phyloP scores from a whole-genome alignment of 2,329 filamentous ascomycete species.

The Venturia oleaginea region DNA sequence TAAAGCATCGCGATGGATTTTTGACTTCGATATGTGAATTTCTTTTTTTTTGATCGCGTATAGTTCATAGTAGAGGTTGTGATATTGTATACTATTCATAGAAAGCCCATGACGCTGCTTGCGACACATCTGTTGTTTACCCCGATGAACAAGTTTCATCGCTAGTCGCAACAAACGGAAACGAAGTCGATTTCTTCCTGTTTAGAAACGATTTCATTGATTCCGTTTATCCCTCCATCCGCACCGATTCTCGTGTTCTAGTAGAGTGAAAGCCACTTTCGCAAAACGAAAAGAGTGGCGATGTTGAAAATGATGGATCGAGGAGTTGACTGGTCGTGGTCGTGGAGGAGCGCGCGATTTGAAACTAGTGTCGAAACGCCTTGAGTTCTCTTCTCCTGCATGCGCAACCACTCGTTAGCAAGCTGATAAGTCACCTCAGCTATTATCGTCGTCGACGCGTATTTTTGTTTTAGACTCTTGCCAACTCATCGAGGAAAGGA shows the following conservation, averaged over 20 bases:
- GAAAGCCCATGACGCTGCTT: not conserved
- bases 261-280: not conserved
- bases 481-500: not conserved
- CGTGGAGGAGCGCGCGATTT: not conserved
- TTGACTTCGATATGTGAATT: not conserved
- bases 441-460: not conserved
- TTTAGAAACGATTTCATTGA: not conserved
- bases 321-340: not conserved
- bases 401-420: not conserved
- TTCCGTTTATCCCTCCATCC: not conserved
- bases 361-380: constrained; percentile 17
- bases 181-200: not conserved
- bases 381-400: constrained; percentile 26
- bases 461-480: constrained; percentile 15
- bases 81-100: not conserved
- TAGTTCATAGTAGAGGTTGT: not conserved
- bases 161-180: not conserved
- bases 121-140: not conserved
- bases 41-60: not conserved
- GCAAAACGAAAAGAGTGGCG: not conserved
- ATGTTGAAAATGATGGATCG: not conserved
- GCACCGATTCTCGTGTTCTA: not conserved
- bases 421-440: not conserved
- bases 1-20: not conserved
- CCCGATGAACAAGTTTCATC: not conserved